These are phyloP conservation scores for Scytalidium lignicola DNA, from an alignment of 2,329 filamentous ascomycete genomes.

Conservation along the genomic window DNA sequence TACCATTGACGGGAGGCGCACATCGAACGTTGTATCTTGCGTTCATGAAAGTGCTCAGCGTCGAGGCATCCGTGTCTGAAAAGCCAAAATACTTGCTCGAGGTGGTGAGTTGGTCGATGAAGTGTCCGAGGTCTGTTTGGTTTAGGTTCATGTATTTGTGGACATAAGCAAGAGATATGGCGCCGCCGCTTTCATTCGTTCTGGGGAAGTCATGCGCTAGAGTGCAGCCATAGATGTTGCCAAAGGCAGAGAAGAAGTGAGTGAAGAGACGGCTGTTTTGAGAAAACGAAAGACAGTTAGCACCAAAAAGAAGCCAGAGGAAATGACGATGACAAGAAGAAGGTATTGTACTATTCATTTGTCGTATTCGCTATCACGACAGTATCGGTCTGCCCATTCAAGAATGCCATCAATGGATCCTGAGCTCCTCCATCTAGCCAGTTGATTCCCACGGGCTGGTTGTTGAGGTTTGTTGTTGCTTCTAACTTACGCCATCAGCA, in stretches of 20 bases:
- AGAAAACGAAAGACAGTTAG: background rate
- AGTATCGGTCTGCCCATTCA: conserved; percentile 17
- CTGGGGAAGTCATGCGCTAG: conserved; percentile 12
- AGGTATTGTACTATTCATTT: conserved; percentile 24
- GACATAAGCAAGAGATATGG: conserved; percentile 23
- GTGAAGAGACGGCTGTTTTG: conserved; percentile 23
- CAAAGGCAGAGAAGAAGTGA: conserved; percentile 27
- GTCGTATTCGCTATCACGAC: conserved; percentile 19
- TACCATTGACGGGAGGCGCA: conserved; percentile 11
- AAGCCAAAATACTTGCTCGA: conserved; percentile 24
- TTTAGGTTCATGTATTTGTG: conserved; percentile 31
- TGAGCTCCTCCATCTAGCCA: conserved; percentile 29
- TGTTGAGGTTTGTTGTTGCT: conserved; percentile 25
- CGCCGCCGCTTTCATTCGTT: conserved; percentile 5
- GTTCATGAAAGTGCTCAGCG: conserved; percentile 21
- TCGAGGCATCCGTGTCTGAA: conserved; percentile 20
- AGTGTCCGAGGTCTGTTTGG: conserved; percentile 24
- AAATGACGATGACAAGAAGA: background rate
- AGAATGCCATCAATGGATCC: conserved; percentile 19
- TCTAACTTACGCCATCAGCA: background rate
- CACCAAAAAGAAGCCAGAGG: background rate
- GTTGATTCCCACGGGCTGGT: conserved; percentile 20
- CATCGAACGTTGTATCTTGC: conserved; percentile 26
- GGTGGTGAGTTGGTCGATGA: conserved; percentile 26
- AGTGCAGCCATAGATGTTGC: conserved; percentile 23